Evolutionary conservation across 805 yeast species (phyloP).

Genomic region (Starmerella kuoi): DNA sequence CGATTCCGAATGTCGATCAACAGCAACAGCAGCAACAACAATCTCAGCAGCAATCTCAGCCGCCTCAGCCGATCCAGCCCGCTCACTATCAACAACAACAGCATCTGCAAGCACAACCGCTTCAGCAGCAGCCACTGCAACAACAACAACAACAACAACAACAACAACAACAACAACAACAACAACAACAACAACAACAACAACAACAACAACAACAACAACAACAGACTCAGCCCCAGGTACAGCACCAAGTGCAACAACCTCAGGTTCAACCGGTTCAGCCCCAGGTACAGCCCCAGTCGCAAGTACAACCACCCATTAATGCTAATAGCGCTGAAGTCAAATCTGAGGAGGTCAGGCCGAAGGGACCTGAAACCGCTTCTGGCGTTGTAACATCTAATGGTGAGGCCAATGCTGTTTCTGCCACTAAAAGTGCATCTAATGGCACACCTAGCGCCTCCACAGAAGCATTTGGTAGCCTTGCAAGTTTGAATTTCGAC

Average conservation of each 20-base stretch:
- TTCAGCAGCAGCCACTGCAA: background rate
- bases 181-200: background rate
- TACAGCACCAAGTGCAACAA: background rate
- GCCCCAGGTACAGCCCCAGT: background rate
- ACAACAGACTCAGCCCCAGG: background rate
- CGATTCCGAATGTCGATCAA: conserved; percentile 12
- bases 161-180: background rate
- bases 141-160: background rate
- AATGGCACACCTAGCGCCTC: too few relatives aligned
- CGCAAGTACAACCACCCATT: background rate
- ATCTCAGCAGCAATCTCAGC: background rate
- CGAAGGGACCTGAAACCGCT: background rate
- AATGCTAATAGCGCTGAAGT: background rate
- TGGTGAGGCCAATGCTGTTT: background rate
- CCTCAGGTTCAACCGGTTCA: background rate
- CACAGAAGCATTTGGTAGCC: too few relatives aligned
- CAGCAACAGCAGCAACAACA: conserved; percentile 9
- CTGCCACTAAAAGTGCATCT: background rate
- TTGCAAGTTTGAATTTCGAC: conserved; percentile 60
- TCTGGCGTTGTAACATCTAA: background rate
- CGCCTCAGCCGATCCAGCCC: background rate
- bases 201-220: background rate
- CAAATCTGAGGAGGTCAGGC: background rate
- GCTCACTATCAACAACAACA: background rate
- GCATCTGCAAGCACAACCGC: background rate